Evolutionary conservation across 2,329 filamentous ascomycete genomes (phyloP).

Genomic region (Chaetomium olivaceum): DNA sequence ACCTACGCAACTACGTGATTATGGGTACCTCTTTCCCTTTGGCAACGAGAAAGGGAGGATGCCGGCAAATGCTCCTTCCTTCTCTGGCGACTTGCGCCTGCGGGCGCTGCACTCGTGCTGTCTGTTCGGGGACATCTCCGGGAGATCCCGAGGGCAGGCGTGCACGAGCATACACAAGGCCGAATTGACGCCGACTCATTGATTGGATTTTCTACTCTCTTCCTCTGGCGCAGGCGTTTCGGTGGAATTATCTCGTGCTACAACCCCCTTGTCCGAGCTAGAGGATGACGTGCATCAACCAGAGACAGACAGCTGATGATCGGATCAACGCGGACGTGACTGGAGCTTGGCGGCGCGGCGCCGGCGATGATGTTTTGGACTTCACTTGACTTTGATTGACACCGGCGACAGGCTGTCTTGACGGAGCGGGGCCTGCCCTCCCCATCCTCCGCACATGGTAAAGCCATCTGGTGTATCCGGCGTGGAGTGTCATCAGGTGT

Average conservation of each 20-base stretch:
- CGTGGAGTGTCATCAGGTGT: constrained; percentile 1
- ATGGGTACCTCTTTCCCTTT: not conserved
- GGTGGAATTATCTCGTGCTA: constrained; percentile 11
- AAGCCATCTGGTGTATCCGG: not conserved
- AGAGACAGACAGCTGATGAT: constrained; percentile 19
- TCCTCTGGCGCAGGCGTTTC: not conserved
- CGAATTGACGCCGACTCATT: constrained; percentile 17
- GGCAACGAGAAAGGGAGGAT: not conserved
- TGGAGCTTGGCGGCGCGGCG: not conserved
- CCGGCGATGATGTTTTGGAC: not conserved
- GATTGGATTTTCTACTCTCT: constrained; percentile 15
- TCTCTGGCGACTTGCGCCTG: not conserved
- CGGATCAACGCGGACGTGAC: not conserved
- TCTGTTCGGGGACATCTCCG: not conserved
- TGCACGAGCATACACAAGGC: constrained; percentile 1
- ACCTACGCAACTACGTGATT: too few relatives aligned
- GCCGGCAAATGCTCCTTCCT: not conserved
- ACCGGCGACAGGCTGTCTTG: not conserved
- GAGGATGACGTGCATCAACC: constrained; percentile 14
- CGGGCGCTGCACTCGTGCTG: not conserved
- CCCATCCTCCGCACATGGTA: not conserved
- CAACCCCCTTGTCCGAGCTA: not conserved
- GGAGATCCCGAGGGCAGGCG: constrained; percentile 8
- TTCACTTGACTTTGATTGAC: not conserved
- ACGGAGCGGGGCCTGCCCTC: not conserved